phyloP scores from a whole-genome alignment of 139 green algal species.

The Picochlorum sp. region DNA sequence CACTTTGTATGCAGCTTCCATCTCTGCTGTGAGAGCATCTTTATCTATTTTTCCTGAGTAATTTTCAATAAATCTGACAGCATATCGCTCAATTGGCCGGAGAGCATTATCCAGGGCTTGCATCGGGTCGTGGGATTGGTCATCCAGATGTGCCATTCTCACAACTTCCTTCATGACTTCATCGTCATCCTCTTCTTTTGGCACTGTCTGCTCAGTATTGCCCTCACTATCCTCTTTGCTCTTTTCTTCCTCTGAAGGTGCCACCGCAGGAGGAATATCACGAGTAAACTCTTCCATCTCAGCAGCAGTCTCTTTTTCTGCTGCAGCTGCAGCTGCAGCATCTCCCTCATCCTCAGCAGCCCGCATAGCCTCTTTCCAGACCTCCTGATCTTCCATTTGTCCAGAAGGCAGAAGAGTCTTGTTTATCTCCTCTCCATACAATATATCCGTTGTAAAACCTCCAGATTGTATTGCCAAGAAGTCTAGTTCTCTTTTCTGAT shows the following conservation, averaged over 20 bases:
- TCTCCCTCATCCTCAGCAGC: slow-evolving; percentile 73
- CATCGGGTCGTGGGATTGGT: slow-evolving; percentile 14
- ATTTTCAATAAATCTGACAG: slow-evolving; percentile 45
- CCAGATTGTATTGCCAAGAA: slow-evolving; percentile 89
- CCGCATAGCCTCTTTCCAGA: slow-evolving; percentile 40
- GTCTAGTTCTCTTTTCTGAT: slow-evolving; percentile 96
- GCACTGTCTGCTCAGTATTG: neutral
- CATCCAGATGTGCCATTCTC: slow-evolving; percentile 14
- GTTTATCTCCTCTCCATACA: slow-evolving; percentile 40
- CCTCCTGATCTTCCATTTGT: neutral
- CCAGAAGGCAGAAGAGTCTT: slow-evolving; percentile 23
- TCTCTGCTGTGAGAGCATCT: slow-evolving; percentile 22
- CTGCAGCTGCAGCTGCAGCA: slow-evolving; percentile 44
- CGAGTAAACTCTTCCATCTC: slow-evolving; percentile 56
- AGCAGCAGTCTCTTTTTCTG: slow-evolving; percentile 38
- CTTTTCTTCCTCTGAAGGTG: slow-evolving; percentile 14
- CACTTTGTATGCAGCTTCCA: slow-evolving; percentile 32
- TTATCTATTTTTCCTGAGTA: slow-evolving; percentile 12
- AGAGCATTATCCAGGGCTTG: slow-evolving; percentile 35
- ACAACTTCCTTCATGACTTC: slow-evolving; percentile 38
- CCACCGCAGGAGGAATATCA: slow-evolving; percentile 9
- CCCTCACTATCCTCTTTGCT: slow-evolving; percentile 6
- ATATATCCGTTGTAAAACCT: slow-evolving; percentile 81
- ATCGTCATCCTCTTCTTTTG: slow-evolving; percentile 12
- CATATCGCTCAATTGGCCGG: slow-evolving; percentile 51